phyloP scores from a whole-genome alignment of 1,284 basidiomycete species.

The Takashimella tepidaria region DNA sequence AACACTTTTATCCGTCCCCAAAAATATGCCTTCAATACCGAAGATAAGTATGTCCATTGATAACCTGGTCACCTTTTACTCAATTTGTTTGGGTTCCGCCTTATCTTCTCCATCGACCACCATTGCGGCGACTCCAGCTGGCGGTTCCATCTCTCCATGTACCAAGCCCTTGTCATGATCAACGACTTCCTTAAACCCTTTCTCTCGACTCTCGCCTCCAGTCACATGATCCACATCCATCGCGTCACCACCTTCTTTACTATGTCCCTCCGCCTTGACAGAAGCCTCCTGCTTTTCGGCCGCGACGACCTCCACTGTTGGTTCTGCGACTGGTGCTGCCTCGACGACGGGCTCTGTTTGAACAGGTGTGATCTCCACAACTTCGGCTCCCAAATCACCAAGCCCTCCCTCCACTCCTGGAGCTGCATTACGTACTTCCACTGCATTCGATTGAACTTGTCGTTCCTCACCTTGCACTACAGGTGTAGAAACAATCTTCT shows the following conservation, averaged over 20 bases:
- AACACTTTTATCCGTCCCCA: too few relatives aligned
- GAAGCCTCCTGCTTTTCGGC: background rate
- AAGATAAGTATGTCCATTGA: too few relatives aligned
- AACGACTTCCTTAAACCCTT: background rate
- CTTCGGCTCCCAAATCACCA: background rate
- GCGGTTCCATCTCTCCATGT: background rate
- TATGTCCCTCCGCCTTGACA: background rate
- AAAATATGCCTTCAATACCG: too few relatives aligned
- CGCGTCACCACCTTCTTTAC: background rate
- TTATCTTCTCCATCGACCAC: background rate
- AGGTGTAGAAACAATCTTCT: background rate
- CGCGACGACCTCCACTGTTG: background rate
- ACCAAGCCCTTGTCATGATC: background rate
- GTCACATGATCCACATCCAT: background rate
- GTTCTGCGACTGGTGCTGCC: constrained; percentile 1
- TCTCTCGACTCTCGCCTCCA: too few relatives aligned
- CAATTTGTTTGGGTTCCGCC: background rate
- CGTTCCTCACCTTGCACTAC: too few relatives aligned
- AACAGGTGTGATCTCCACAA: background rate
- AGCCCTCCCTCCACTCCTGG: background rate
- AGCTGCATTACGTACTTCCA: background rate
- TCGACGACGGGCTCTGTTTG: background rate
- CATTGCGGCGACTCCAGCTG: background rate
- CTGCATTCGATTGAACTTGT: background rate
- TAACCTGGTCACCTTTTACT: too few relatives aligned